Base-by-base conservation (phyloP, 2,329 filamentous ascomycete species). In the Aspergillus brunneoviolaceus region DNA sequence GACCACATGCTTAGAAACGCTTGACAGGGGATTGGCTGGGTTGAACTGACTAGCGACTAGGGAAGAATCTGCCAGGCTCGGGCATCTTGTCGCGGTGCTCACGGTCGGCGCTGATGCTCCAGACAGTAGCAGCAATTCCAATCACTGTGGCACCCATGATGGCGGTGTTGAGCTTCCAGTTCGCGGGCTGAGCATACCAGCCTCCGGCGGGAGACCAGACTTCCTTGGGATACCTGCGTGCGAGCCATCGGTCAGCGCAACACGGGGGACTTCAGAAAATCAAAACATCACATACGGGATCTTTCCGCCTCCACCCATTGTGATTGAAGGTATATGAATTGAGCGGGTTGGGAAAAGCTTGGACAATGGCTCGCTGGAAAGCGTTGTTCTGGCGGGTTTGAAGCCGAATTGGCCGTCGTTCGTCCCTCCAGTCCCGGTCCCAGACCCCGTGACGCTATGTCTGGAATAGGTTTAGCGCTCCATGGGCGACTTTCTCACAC, bases 121-220 rank as follows among this genome's bases (percentile, higher is more conserved):
- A 94, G 63, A 83, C 84, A 70, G 89, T 78, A 53, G 84, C 88
- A 60, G 84, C 82, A 66, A 96, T 83, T 64, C 89, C 88, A 67
- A 89, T 67, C 55, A 95, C 81, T 58, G 89, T 84, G 51, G 81
- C 84, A 61, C 85, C 85, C 74, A 92, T 87, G 67, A 95, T 82
- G 58, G 89, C 84, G 5, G 95, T 99, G 83, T 99, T 99, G 72
- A 82, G 81, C 77, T 90, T 95, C 95, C 95, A 99, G 84, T 99
- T 99, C 68, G 85, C 83, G 57, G 95, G 95, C 77, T 96, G 94
- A 57, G 89, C 82, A 80, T 99, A 99, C 95, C 95, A 99, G 80
- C 95, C 95, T 85, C 95, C 95, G 67, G 94, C 84, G 63, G 95
- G 95, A 74, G 95, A 98, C 95, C 95, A 99, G 85, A 99, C 92